A percentile compares a stretch with the other conserved stretches of the same genome.
Evolutionary conservation across 2,329 filamentous ascomycete species (phyloP).

Genomic region (Oidium heveae): DNA sequence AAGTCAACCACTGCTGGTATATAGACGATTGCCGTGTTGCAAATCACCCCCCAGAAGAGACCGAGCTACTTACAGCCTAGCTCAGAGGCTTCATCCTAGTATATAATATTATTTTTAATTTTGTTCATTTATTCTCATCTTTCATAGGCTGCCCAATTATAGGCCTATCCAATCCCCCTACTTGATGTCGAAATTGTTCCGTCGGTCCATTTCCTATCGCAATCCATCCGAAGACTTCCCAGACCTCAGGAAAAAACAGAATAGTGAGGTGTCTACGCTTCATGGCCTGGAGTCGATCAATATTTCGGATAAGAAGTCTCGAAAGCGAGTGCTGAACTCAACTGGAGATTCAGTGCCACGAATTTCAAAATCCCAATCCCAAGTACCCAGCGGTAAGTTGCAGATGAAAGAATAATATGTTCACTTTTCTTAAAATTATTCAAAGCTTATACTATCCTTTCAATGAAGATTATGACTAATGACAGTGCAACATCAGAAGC

Average conservation of each 20-base stretch:
- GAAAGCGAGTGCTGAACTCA: slow-evolving; percentile 10
- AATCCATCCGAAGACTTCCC: neutral
- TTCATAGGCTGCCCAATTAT: neutral
- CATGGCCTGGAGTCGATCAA: slow-evolving; percentile 14
- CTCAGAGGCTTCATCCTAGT: neutral
- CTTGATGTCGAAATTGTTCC: slow-evolving; percentile 11
- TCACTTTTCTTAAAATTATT: no score
- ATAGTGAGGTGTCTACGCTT: slow-evolving; percentile 10
- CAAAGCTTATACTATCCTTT: no score
- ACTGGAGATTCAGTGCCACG: slow-evolving; percentile 5
- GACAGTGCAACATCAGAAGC: neutral
- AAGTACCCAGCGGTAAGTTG: slow-evolving; percentile 9
- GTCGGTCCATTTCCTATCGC: slow-evolving; percentile 4
- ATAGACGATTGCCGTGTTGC: neutral
- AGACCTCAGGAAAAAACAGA: slow-evolving; percentile 3
- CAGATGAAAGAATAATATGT: no score
- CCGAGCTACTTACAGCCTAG: neutral
- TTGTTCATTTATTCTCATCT: neutral
- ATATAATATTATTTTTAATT: neutral
- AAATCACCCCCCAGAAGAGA: neutral
- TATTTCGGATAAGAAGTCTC: slow-evolving; percentile 10
- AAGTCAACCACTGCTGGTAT: neutral
- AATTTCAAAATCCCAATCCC: slow-evolving; percentile 6
- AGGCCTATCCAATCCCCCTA: neutral
- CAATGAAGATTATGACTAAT: slow-evolving; percentile 3